Evolutionary conservation across 2,329 filamentous ascomycete species (phyloP).

Genomic region (Grosmannia serpens): DNA sequence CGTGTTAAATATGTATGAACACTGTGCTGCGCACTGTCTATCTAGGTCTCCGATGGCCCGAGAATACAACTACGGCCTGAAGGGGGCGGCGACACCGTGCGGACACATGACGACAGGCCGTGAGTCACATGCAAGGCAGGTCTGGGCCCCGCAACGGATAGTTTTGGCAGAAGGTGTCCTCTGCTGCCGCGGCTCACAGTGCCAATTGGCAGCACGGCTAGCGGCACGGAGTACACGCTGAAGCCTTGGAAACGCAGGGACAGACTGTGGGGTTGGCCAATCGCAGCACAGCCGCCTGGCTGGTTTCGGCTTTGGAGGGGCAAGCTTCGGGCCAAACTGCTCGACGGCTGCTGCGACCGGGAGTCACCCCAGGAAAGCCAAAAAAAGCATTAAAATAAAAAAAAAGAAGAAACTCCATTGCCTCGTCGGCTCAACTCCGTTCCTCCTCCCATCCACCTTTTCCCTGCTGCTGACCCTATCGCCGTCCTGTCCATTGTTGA

Average conservation of each 20-base stretch:
- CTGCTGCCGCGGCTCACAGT: too few species aligned
- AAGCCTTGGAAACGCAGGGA: not conserved
- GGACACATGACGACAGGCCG: not conserved
- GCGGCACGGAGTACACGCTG: constrained; percentile 5
- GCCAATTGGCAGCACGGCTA: too few species aligned
- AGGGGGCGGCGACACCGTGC: not conserved
- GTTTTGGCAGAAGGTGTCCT: too few species aligned
- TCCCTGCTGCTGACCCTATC: too few species aligned
- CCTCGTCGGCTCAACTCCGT: too few species aligned
- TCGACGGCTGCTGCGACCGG: not conserved
- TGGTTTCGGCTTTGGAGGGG: constrained; percentile 6
- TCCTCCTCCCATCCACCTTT: too few species aligned
- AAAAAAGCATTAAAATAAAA: not conserved
- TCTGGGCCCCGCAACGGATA: too few species aligned
- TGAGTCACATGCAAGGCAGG: not conserved
- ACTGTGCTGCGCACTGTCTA: too few species aligned
- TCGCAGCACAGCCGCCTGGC: not conserved
- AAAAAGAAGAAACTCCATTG: not conserved
- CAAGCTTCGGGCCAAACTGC: not conserved
- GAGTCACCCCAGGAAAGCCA: not conserved
- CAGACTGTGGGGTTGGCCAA: constrained; percentile 11
- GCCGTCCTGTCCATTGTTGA: too few species aligned
- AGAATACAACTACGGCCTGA: constrained; percentile 4
- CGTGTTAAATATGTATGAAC: too few species aligned
- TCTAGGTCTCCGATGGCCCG: constrained; percentile 10